Conservation (phyloP, 768 basidiomycete genomes). For the Hypsizygus marmoreus region DNA sequence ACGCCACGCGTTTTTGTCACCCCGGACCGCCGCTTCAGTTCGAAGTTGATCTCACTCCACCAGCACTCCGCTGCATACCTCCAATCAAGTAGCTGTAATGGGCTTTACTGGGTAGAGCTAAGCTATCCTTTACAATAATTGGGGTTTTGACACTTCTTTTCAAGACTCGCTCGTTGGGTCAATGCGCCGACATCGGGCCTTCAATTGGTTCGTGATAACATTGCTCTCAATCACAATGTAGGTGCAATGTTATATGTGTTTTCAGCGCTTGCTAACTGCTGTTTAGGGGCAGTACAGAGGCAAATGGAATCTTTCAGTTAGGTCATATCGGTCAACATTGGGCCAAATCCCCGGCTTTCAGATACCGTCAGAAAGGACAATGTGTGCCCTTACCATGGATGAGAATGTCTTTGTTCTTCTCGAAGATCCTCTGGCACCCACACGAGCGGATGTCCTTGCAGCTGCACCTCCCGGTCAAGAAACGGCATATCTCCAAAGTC, state of each 20-base stretch:
- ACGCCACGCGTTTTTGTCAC: slow-evolving; percentile 18
- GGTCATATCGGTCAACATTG: slow-evolving; percentile 76
- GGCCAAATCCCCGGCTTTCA: slow-evolving; percentile 54
- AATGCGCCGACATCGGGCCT: slow-evolving; percentile 79
- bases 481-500: slow-evolving; percentile 43
- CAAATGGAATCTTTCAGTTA: slow-evolving; percentile 69
- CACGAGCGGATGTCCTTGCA: slow-evolving; percentile 58
- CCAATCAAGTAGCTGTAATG: slow-evolving; percentile 34
- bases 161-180: slow-evolving; percentile 77
- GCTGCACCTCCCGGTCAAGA: slow-evolving; percentile 46
- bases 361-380: slow-evolving; percentile 60
- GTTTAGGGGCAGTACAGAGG: slow-evolving; percentile 59
- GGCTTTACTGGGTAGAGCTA: slow-evolving; percentile 61
- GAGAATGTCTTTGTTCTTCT: slow-evolving; percentile 79
- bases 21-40: not conserved
- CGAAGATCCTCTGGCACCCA: slow-evolving; percentile 75
- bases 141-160: slow-evolving; percentile 9
- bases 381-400: slow-evolving; percentile 78
- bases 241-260: slow-evolving; percentile 21
- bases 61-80: slow-evolving; percentile 15
- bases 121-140: slow-evolving; percentile 7
- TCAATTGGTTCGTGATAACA: slow-evolving; percentile 68
- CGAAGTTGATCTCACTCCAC: not conserved
- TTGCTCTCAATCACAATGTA: slow-evolving; percentile 72
- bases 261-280: slow-evolving; percentile 15